phyloP scores from a whole-genome alignment of 495 filamentous ascomycete species.

The Chaetomium tenue region DNA sequence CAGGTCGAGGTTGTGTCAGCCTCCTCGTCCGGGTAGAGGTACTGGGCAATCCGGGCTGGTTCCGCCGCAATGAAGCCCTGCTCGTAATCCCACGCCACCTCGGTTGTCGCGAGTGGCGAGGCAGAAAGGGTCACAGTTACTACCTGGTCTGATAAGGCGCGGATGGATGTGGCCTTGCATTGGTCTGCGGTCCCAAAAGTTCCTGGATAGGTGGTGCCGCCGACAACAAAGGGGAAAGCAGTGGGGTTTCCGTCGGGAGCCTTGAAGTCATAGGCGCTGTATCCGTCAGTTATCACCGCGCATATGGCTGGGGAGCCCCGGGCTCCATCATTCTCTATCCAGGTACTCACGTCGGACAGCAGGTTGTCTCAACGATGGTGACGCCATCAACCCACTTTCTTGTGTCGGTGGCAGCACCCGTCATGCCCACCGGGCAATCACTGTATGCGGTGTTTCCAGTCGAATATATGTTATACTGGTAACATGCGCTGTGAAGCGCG shows the following conservation, averaged over 20 bases:
- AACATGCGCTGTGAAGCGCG: background rate
- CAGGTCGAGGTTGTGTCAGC: conserved; percentile 2
- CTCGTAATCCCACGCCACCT: background rate
- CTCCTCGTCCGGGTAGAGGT: background rate
- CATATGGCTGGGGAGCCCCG: background rate
- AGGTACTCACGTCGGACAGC: background rate
- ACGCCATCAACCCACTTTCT: background rate
- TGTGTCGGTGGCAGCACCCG: background rate
- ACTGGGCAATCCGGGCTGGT: background rate
- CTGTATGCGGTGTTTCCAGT: background rate
- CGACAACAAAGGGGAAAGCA: background rate
- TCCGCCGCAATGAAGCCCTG: background rate
- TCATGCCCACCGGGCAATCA: background rate
- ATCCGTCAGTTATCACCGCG: background rate
- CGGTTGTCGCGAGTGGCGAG: background rate
- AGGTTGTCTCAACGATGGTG: background rate
- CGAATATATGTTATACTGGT: background rate
- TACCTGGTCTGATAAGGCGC: background rate
- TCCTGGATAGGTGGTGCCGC: background rate
- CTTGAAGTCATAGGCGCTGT: background rate
- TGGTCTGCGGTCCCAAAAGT: background rate
- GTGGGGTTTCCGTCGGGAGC: background rate
- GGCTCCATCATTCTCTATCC: background rate
- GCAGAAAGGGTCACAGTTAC: background rate
- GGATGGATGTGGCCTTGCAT: conserved; percentile 1